Percentiles rank a stretch among this genome's conserved stretches.
Evolutionary conservation across 306 rosid genomes (phyloP).

Genomic region (Corylus americana): DNA sequence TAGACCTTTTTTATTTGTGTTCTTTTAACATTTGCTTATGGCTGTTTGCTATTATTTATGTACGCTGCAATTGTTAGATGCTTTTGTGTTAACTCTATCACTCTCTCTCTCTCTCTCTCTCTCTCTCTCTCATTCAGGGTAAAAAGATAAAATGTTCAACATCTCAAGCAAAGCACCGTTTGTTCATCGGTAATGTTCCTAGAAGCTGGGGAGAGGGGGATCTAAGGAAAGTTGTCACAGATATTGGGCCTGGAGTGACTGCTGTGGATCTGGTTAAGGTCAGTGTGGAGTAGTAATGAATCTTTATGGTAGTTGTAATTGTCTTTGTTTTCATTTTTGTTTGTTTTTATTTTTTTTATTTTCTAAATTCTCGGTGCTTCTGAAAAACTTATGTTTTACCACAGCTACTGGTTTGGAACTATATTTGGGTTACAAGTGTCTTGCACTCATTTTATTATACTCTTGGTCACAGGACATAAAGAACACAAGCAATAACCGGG

Average conservation of each 20-base stretch:
- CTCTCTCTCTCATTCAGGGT: constrained; percentile 51
- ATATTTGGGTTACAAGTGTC: constrained; percentile 18
- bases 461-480: constrained; percentile 73
- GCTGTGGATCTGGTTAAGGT: constrained; percentile 90
- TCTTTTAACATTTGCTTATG: not conserved
- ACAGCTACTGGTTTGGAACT: constrained; percentile 10
- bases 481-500: constrained; percentile 77
- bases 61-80: constrained; percentile 22
- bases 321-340: not conserved
- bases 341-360: constrained; percentile 12
- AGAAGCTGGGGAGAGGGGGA: constrained; percentile 91
- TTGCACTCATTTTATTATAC: constrained; percentile 24
- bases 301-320: not conserved
- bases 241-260: constrained; percentile 86
- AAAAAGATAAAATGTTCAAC: constrained; percentile 83
- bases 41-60: constrained; percentile 13
- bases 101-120: not conserved
- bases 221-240: constrained; percentile 69
- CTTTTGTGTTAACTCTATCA: constrained; percentile 6
- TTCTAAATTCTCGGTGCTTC: constrained; percentile 8
- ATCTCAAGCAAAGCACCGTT: constrained; percentile 93
- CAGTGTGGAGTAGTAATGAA: constrained; percentile 21
- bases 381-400: constrained; percentile 8
- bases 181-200: constrained; percentile 93
- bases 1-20: not conserved